Conservation (phyloP, 306 rosid genomes). For the Trifolium fragiferum region DNA sequence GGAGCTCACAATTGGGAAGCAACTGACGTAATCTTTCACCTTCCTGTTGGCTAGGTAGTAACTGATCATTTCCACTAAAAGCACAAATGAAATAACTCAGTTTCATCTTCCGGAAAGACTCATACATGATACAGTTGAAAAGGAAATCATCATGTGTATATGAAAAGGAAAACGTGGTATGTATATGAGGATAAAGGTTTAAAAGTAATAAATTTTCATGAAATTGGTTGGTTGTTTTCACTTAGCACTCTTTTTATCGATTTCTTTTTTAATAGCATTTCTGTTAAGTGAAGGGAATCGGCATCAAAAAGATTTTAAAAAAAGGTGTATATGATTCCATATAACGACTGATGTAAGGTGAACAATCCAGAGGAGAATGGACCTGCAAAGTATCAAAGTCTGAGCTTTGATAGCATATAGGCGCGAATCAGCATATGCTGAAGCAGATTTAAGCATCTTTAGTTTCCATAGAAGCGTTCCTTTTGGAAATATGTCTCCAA, state of each 20-base stretch:
- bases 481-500: conserved; percentile 73
- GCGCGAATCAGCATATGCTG: conserved; percentile 69
- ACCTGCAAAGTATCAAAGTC: conserved; percentile 85
- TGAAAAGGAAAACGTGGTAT: background rate
- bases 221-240: conserved; percentile 13
- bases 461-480: conserved; percentile 86
- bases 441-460: conserved; percentile 75
- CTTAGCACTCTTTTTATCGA: background rate
- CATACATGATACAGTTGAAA: conserved; percentile 29
- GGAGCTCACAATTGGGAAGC: conserved; percentile 63
- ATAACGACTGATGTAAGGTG: conserved; percentile 18
- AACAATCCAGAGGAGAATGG: conserved; percentile 11
- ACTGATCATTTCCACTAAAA: conserved; percentile 73
- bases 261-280: conserved; percentile 1
- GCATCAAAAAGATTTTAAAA: background rate
- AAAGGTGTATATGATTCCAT: conserved; percentile 4
- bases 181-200: background rate
- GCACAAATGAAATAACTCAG: conserved; percentile 45
- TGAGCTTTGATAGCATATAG: conserved; percentile 82
- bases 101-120: conserved; percentile 25
- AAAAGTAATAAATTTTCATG: conserved; percentile 1
- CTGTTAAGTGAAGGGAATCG: background rate
- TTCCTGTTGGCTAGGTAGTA: conserved; percentile 76
- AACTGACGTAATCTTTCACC: conserved; percentile 57
- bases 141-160: conserved; percentile 11